Conservation (phyloP, 352 stramenopile species). For the Phytophthora pistaciae region DNA sequence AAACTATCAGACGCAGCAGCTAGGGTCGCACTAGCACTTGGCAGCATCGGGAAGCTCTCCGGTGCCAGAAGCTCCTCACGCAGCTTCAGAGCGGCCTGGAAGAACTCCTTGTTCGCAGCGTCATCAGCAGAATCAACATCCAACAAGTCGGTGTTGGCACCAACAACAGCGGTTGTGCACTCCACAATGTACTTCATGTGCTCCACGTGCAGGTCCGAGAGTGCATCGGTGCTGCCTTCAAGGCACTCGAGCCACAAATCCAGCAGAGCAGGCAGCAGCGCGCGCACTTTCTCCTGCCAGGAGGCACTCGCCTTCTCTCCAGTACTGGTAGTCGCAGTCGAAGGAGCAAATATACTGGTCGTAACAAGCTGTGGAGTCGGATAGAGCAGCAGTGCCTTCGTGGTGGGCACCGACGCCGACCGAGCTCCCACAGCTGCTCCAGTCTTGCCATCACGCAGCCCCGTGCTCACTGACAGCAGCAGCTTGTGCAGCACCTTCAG, state of each 20-base stretch:
- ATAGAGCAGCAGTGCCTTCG: slow-evolving; percentile 67
- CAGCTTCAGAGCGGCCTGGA: slow-evolving; percentile 46
- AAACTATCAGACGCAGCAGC: slow-evolving; percentile 50
- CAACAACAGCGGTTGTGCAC: slow-evolving; percentile 65
- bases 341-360: slow-evolving; percentile 36
- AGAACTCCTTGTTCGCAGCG: slow-evolving; percentile 38
- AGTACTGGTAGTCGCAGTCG: slow-evolving; percentile 21
- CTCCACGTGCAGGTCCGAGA: slow-evolving; percentile 72
- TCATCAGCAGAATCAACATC: slow-evolving; percentile 21
- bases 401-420: slow-evolving; percentile 33
- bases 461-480: slow-evolving; percentile 57
- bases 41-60: slow-evolving; percentile 70
- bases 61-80: slow-evolving; percentile 66
- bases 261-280: slow-evolving; percentile 64
- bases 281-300: slow-evolving; percentile 77
- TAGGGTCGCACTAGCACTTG: slow-evolving; percentile 50
- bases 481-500: slow-evolving; percentile 76
- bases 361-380: slow-evolving; percentile 43
- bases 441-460: not conserved
- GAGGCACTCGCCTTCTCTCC: slow-evolving; percentile 43
- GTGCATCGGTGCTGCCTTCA: slow-evolving; percentile 58
- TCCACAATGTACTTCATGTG: slow-evolving; percentile 87
- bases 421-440: not conserved
- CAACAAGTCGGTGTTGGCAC: slow-evolving; percentile 48
- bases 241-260: slow-evolving; percentile 84